phyloP scores from a whole-genome alignment of 345 rosid species.

The Gossypioides kirkii region DNA sequence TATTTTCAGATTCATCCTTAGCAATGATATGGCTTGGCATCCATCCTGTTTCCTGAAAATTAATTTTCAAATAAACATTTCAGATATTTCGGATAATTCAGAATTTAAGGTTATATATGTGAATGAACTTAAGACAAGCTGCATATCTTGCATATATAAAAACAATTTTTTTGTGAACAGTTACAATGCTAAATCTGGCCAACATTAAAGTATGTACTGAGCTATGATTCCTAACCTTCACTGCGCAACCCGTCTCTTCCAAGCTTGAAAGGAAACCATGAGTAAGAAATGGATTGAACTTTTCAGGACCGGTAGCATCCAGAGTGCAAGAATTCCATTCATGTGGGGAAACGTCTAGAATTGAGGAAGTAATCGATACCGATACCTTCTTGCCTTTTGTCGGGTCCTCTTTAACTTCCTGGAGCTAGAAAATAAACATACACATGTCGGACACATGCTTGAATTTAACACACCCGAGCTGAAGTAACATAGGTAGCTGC shows the following conservation, averaged over 20 bases:
- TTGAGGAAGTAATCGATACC: slow-evolving; percentile 61
- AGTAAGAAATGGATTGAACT: slow-evolving; percentile 70
- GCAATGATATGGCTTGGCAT: slow-evolving; percentile 76
- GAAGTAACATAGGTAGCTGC: not conserved
- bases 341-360: slow-evolving; percentile 51
- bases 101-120: not conserved
- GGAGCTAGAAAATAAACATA: slow-evolving; percentile 11
- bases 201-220: not conserved
- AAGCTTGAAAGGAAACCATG: slow-evolving; percentile 81
- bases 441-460: not conserved
- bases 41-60: slow-evolving; percentile 90
- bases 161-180: not conserved
- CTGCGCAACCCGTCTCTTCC: slow-evolving; percentile 66
- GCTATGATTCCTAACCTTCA: slow-evolving; percentile 45
- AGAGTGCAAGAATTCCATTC: slow-evolving; percentile 86
- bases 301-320: slow-evolving; percentile 62
- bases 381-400: slow-evolving; percentile 34
- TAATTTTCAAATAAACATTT: not conserved
- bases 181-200: not conserved
- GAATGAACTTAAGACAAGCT: not conserved
- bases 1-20: slow-evolving; percentile 55
- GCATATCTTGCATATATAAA: not conserved
- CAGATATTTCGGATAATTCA: not conserved
- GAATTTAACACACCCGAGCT: not conserved
- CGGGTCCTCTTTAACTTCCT: slow-evolving; percentile 37